Evolutionary conservation across 2,329 filamentous ascomycete species (phyloP), one percentile per base, ranked within the genome.

Genomic region (Venturia nashicola): DNA sequence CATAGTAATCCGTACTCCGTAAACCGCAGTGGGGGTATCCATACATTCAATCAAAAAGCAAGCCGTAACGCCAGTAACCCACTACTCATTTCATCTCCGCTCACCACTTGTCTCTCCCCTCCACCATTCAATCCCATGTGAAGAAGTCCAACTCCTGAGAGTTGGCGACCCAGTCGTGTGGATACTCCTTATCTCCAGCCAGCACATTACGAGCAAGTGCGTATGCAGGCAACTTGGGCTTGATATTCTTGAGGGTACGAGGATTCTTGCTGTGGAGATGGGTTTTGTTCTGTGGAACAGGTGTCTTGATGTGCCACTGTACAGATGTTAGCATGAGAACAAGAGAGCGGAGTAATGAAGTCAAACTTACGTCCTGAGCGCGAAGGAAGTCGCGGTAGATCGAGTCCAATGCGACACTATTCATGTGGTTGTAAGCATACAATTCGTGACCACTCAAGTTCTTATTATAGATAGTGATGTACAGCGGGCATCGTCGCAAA

Each of bases 291-390:
- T 34, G 27, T 7, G 51, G 51, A 8, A 57, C 3, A 34, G 51
- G 27, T 18, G 51, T 57, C 51, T 57, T 57, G 51, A 57, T 57
- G 16, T 57, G 51, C 51, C 51, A 57, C 51, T 57, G 32, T 57
- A n/a, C 3, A 57, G 1, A 20, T 34, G 16, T 57, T 57, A 57
- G 51, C 20, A 12, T 36, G 51, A 7, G 14, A 9, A 16, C 51
- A 36, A 27, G 18, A 57, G 27, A n/a, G 5, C 5, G 4, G 51
- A 57, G 32, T 34, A 2, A 6, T 16, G 12, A 34, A 16, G 32
- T 57, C 6, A 11, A 57, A 57, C 51, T n/a, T 36, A 57, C 51
- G 1, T 39, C 39, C 39, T 60, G 59, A 20, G 39, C n/a, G 20
- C 59, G 59, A 20, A 44, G n/a, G n/a, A 42, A 60, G 39, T 23